These are phyloP conservation scores for Chaetomium globosum DNA, from an alignment of 2,329 filamentous ascomycete genomes.

Conservation along the genomic window DNA sequence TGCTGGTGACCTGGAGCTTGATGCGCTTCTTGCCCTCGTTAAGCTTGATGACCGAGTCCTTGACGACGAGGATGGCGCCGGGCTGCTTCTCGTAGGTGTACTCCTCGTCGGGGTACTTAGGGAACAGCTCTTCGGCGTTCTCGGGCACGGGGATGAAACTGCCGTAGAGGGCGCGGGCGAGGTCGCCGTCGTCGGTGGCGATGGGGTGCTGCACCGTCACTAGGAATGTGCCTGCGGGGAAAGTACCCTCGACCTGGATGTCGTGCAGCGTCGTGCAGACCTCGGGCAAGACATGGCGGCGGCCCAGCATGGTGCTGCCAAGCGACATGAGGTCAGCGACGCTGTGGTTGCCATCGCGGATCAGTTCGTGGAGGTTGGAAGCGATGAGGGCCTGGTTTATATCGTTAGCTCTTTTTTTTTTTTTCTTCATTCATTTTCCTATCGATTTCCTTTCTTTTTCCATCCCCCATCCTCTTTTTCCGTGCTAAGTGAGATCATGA, in stretches of 20 bases:
- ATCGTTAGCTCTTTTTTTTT: not conserved
- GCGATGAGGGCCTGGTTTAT: slow-evolving; percentile 71
- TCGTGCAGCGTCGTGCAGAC: slow-evolving; percentile 78
- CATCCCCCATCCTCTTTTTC: too few species aligned
- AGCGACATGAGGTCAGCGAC: slow-evolving; percentile 93
- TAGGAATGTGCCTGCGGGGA: slow-evolving; percentile 85
- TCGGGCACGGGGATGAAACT: slow-evolving; percentile 83
- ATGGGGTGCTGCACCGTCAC: slow-evolving; percentile 94
- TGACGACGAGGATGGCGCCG: slow-evolving; percentile 75
- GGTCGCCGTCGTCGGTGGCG: slow-evolving; percentile 79
- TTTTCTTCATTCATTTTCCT: not conserved
- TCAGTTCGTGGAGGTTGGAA: slow-evolving; percentile 89
- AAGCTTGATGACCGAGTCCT: slow-evolving; percentile 66
- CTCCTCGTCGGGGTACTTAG: slow-evolving; percentile 62
- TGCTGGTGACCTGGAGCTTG: slow-evolving; percentile 76
- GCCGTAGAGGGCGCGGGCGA: slow-evolving; percentile 85
- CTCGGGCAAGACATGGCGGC: slow-evolving; percentile 84
- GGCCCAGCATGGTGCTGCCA: slow-evolving; percentile 88
- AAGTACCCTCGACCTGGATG: slow-evolving; percentile 93
- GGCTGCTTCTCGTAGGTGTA: slow-evolving; percentile 72
- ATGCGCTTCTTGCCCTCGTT: slow-evolving; percentile 76
- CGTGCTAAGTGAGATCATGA: not conserved
- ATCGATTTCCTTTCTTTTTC: slow-evolving; percentile 24
- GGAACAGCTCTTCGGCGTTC: slow-evolving; percentile 65
- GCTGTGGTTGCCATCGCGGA: slow-evolving; percentile 91